Base-by-base conservation (phyloP, 2,329 filamentous ascomycete genomes). In the Mollisia scopiformis region DNA sequence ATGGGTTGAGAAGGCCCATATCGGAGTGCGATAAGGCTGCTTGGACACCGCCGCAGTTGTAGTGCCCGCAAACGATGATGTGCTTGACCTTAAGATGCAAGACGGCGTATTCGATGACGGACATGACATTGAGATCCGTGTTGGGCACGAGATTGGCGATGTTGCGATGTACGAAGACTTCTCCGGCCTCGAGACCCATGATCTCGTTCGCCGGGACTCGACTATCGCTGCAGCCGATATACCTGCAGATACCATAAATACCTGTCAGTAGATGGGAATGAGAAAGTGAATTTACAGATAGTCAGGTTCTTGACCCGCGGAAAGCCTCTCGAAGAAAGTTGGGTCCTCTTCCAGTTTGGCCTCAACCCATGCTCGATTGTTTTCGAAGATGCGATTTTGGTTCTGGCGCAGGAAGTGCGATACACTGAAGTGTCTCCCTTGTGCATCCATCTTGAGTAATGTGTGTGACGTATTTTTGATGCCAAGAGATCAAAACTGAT, bases 91-190 rank as follows among this genome's bases (percentile, higher is more conserved):
- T 83, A 41, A 97, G 83, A 75, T 94, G 87, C 69, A 84, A 81
- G 66, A 97, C 92, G 66, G 92, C 91, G 75, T 93, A 97, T 74
- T 95, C 88, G 77, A 97, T 91, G 70, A 96, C 92, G 74, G 85
- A 85, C 75, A 91, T 88, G 53, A 88, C 87, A 76, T 88, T 93
- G 72, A 96, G 84, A 74, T 97, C 93, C 65, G 87, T 88, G 73
- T 88, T 86, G 78, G 87, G 87, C 59, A 96, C 84, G 66, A 96
- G 83, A 81, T 97, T 97, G 78, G 92, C 93, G 76, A 97, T 96
- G 80, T 97, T 97, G 77, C 93, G 91, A 82, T 96, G 92, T 68
- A 96, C 89, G 76, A 97, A 97, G 71, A 94, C 89, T 77, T 97
- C 92, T 68, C 93, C 93, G n/a, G 93, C 91, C 72, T 90, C 82